Conservation (phyloP, 2,329 filamentous ascomycete species). For the Beauveria sp. region DNA sequence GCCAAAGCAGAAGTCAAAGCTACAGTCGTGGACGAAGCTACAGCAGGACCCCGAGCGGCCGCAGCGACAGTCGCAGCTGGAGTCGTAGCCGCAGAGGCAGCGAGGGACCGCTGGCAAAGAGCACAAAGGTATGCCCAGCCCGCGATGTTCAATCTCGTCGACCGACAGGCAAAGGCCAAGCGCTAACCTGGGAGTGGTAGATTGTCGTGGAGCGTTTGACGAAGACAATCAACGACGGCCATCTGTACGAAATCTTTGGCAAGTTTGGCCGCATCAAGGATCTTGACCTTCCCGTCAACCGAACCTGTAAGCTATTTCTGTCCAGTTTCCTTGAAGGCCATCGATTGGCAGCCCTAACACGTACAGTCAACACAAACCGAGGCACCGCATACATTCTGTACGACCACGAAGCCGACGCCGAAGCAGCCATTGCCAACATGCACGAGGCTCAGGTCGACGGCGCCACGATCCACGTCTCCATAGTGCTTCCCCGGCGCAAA, state of each 20-base stretch:
- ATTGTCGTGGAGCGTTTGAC: conserved; percentile 95
- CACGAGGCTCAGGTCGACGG: conserved; percentile 94
- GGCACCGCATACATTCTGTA: conserved; percentile 92
- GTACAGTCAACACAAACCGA: conserved; percentile 71
- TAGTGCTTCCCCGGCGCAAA: conserved; percentile 75
- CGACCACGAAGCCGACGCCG: conserved; percentile 67
- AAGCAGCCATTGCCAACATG: conserved; percentile 90
- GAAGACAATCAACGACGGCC: conserved; percentile 85
- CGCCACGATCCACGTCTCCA: conserved; percentile 74
- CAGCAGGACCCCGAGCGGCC: conserved; percentile 22
- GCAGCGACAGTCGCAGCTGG: conserved; percentile 22
- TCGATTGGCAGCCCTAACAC: conserved; percentile 26
- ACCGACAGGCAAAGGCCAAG: background rate
- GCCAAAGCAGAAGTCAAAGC: conserved; percentile 18
- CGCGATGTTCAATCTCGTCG: too few relatives aligned
- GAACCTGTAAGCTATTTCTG: conserved; percentile 56
- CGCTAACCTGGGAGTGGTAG: conserved; percentile 23
- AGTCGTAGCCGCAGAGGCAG: conserved; percentile 24
- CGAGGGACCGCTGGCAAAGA: conserved; percentile 32
- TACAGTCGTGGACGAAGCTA: conserved; percentile 18
- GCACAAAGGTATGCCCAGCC: conserved; percentile 43
- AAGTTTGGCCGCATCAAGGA: conserved; percentile 79
- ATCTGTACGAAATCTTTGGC: conserved; percentile 87
- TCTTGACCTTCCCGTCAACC: conserved; percentile 83
- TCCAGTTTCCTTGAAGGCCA: background rate